phyloP scores from a whole-genome alignment of 495 filamentous ascomycete species.

The Neurospora sp. region DNA sequence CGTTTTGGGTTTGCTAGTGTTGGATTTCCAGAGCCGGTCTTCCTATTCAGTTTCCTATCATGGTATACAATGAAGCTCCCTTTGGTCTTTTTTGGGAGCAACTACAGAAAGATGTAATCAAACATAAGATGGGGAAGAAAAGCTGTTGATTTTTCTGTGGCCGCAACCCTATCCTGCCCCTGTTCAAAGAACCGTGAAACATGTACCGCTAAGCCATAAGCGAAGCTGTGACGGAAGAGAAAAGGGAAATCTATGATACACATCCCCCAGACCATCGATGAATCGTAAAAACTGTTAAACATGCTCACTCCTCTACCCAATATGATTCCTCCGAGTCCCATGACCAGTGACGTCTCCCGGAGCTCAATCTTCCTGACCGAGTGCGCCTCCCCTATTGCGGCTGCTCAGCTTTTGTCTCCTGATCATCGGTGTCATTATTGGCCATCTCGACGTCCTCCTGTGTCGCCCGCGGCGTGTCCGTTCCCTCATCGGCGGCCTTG shows the following conservation, averaged over 20 bases:
- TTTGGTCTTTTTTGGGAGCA: background rate
- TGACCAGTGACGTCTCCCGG: background rate
- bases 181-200: background rate
- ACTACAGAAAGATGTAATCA: background rate
- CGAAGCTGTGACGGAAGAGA: background rate
- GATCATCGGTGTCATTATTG: slow-evolving; percentile 24
- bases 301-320: background rate
- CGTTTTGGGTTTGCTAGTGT: background rate
- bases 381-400: background rate
- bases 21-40: background rate
- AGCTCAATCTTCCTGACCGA: background rate
- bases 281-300: background rate
- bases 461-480: slow-evolving; percentile 6
- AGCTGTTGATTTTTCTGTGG: background rate
- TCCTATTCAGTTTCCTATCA: background rate
- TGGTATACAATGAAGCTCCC: background rate
- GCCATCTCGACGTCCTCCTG: slow-evolving; percentile 37
- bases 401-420: slow-evolving; percentile 23
- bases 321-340: background rate
- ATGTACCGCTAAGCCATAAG: background rate
- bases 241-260: background rate
- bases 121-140: background rate
- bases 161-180: background rate
- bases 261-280: background rate
- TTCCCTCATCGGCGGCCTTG: slow-evolving; percentile 1